phyloP scores from a whole-genome alignment of 2,329 filamentous ascomycete genomes.

The Talaromyces sp. region DNA sequence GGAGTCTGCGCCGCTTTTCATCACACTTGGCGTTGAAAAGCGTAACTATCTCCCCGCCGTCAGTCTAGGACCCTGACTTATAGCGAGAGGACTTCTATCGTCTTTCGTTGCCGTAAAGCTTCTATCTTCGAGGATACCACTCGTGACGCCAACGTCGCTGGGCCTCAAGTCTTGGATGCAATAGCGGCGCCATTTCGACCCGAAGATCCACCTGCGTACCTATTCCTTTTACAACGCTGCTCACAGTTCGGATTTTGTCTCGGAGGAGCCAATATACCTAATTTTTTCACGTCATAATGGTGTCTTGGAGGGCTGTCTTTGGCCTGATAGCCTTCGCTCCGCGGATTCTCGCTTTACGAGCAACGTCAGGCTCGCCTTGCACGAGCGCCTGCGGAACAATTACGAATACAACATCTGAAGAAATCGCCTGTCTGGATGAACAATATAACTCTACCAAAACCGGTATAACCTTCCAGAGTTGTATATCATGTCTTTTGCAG shows the following conservation, averaged over 20 bases:
- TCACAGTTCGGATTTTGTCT: background rate
- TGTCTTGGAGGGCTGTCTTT: constrained; percentile 14
- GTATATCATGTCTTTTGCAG: constrained; percentile 36
- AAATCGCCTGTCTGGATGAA: constrained; percentile 38
- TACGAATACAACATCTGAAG: constrained; percentile 34
- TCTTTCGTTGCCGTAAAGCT: background rate
- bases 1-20: background rate
- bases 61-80: background rate
- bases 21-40: background rate
- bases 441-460: constrained; percentile 26
- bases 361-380: constrained; percentile 36
- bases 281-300: background rate
- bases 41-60: background rate
- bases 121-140: background rate
- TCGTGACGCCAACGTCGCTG: background rate
- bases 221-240: background rate
- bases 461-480: constrained; percentile 34
- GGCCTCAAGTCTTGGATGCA: background rate
- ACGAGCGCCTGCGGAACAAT: constrained; percentile 23
- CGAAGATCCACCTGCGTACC: background rate
- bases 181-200: background rate
- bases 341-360: constrained; percentile 22
- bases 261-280: background rate
- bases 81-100: background rate
- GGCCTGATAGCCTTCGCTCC: constrained; percentile 18